Evolutionary conservation across 73 alveolate genomes (phyloP), one percentile per base, ranked within the genome.

Genomic region (Paramecium pentaurelia): DNA sequence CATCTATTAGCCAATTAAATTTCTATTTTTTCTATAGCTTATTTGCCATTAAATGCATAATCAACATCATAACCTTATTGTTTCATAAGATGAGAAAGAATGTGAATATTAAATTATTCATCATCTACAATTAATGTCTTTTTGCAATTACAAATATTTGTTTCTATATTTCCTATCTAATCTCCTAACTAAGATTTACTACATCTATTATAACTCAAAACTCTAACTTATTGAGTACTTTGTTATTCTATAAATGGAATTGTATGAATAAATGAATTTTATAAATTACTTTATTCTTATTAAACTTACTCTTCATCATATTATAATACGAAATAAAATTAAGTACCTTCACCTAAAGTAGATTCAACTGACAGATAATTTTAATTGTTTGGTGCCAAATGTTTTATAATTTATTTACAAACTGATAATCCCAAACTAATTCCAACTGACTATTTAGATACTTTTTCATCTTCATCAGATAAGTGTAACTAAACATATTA

Each of bases 401-500:
- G 8, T 36, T 75, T 36, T n/a, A 75, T 42, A 9, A 75, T 38
- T n/a, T 75, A 42, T n/a, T 38, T 75, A 18, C 70, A 36, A 8
- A 75, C 60, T 5, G 88, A 38, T 22, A 75, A 75, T 14, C 88
- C 88, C 16, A 75, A 27, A 14, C 88, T 60, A 0, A 75, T 75
- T 16, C 88, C 88, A 0, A 75, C 70, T n/a, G 88, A 75, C 3
- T 75, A 38, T 75, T 75, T 75, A 12, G 88, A 75, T 18, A 75
- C 47, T 38, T 75, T 75, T n/a, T 75, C 58, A 75, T 75, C 88
- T 8, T 75, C 88, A 75, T 75, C 88, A 36, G 88, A 22, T 4
- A 75, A 8, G 8, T 42, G 58, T 6, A 75, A 75, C 88, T 75
- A 75, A 36, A 0, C 12, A 3, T 75, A 36, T n/a, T 11, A 10